Evolutionary conservation across 306 rosid species (phyloP), one percentile per base, ranked within the genome.

Genomic region (Acacia acuminata): DNA sequence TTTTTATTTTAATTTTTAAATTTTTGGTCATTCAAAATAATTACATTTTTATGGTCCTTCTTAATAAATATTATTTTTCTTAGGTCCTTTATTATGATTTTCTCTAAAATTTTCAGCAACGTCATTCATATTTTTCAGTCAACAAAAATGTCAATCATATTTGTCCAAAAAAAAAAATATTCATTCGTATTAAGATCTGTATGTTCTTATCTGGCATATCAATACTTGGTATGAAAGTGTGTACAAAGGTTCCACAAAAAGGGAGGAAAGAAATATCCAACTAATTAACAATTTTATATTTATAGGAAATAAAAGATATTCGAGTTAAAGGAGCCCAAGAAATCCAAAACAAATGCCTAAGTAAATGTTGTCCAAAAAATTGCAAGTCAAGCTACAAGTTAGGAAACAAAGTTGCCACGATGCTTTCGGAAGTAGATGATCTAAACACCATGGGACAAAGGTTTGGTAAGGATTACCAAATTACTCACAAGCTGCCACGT

Each of bases 371-470:
- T 2, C 53, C 74, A 3, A 84, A 76, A 42, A 58, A 79, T 7
- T 80, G 71, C 40, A 2, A 19, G 25, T 47, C 70, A 60, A 80
- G 82, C 51, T 48, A 73, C 70, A 80, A 84, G 25, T 12, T 71
- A 0, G 84, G 79, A 10, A 80, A 50, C 34, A 61, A 20, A 2
- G 55, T 80, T 4, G 53, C 19, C 15, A 16, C 50, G n/a, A 80
- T 10, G 53, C 34, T 76, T 2, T 5, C 11, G 0, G 10, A 25
- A 0, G 64, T 50, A 2, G 47, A 76, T 9, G 53, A 9, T 8
- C 45, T 84, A 2, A 8, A 16, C 9, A 7, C 0, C 16, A 0
- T 0, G 7, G 75, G 68, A 1, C 40, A 12, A 10, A 4, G 1
- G 0, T 47, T 30, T 40, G 19, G 0, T 4, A 36, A 30, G 16